These are phyloP conservation scores for Pouteria glomerata DNA, from an alignment of 148 eudicot species.

Conservation along the genomic window DNA sequence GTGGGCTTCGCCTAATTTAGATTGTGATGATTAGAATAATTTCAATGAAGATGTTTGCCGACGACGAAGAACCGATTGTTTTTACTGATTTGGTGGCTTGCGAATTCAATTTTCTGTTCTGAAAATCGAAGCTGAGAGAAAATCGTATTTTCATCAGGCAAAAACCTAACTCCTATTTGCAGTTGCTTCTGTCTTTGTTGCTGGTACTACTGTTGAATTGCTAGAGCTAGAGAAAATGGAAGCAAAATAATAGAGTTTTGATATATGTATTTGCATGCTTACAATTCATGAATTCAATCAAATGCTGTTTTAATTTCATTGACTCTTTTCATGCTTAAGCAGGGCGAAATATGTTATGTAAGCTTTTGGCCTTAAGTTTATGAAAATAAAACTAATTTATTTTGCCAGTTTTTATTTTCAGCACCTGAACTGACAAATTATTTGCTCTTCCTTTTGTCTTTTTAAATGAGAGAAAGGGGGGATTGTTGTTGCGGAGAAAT, in stretches of 20 bases:
- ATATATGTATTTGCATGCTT: background rate
- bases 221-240: background rate
- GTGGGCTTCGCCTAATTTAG: background rate
- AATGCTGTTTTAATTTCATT: background rate
- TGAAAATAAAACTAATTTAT: background rate
- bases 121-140: background rate
- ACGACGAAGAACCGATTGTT: background rate
- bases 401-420: background rate
- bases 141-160: background rate
- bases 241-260: background rate
- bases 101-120: background rate
- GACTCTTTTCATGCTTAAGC: background rate
- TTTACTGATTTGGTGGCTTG: background rate
- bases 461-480: background rate
- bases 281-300: background rate
- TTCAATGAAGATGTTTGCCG: constrained; percentile 1
- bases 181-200: background rate
- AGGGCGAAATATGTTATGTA: background rate
- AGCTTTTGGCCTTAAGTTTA: too few relatives aligned
- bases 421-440: background rate
- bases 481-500: background rate
- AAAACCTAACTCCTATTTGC: background rate
- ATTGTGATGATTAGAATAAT: background rate
- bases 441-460: background rate
- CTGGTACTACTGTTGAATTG: background rate